Percentiles rank a stretch among this genome's conserved stretches.
These are phyloP conservation scores for Eurotiales sp. DNA, from an alignment of 2,329 filamentous ascomycete species.

Conservation along the genomic window DNA sequence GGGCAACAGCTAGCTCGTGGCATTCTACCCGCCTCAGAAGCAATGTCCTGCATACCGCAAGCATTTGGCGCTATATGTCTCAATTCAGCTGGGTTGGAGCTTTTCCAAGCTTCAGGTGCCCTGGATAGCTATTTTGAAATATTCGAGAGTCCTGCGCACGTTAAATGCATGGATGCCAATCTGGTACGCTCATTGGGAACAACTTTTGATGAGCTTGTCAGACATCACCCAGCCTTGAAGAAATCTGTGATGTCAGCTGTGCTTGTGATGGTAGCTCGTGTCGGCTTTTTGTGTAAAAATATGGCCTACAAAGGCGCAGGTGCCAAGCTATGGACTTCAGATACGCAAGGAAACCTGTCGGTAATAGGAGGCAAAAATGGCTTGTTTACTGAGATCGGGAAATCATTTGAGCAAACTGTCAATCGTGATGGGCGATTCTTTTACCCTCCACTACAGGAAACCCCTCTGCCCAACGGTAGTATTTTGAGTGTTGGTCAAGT, in stretches of 20 bases:
- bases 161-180: slow-evolving; percentile 76
- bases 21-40: slow-evolving; percentile 82
- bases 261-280: slow-evolving; percentile 80
- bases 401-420: slow-evolving; percentile 22
- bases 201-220: slow-evolving; percentile 88
- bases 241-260: slow-evolving; percentile 78
- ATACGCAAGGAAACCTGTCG: slow-evolving; percentile 55
- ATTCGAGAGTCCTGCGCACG: slow-evolving; percentile 89
- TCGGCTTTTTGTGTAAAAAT: slow-evolving; percentile 67
- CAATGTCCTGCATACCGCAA: slow-evolving; percentile 79
- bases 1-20: slow-evolving; percentile 55
- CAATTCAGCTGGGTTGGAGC: slow-evolving; percentile 78
- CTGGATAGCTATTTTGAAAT: slow-evolving; percentile 88
- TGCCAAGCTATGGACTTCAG: slow-evolving; percentile 68
- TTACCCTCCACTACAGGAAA: slow-evolving; percentile 18
- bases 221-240: slow-evolving; percentile 85
- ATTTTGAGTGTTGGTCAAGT: slow-evolving; percentile 31
- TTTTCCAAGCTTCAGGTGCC: slow-evolving; percentile 79
- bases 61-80: slow-evolving; percentile 92
- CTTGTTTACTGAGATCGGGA: slow-evolving; percentile 33
- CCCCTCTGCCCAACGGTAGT: slow-evolving; percentile 35
- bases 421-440: slow-evolving; percentile 9
- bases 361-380: slow-evolving; percentile 54
- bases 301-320: slow-evolving; percentile 72
- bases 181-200: slow-evolving; percentile 71